Evolutionary conservation across 2,329 filamentous ascomycete genomes (phyloP).

Genomic region (Penicillium sp.): DNA sequence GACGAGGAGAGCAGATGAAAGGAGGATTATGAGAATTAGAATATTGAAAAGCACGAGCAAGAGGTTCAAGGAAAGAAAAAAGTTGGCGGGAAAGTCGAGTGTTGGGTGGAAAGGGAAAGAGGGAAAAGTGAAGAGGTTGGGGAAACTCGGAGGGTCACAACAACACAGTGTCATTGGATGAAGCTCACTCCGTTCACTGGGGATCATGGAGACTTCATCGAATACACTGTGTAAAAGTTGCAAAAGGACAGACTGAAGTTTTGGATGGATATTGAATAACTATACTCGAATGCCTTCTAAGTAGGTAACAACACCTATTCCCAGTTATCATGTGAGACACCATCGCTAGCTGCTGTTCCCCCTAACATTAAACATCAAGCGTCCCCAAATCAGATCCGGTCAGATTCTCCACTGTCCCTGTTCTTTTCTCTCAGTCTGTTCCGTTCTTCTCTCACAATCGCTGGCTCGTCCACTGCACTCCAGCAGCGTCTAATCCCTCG

Average conservation of each 20-base stretch:
- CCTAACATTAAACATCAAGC: background rate
- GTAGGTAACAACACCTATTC: background rate
- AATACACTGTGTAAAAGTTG: background rate
- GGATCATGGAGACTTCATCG: background rate
- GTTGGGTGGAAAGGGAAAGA: background rate
- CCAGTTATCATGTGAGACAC: background rate
- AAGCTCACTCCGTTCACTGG: background rate
- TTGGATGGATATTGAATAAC: background rate
- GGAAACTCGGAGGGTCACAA: constrained; percentile 6
- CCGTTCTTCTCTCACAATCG: constrained; percentile 36
- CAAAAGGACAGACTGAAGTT: background rate
- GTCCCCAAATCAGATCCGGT: background rate
- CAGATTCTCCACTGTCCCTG: constrained; percentile 1
- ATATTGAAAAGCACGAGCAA: background rate
- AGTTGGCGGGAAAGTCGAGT: background rate
- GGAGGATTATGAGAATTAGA: background rate
- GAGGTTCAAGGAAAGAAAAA: background rate
- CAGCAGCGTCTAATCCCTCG: constrained; percentile 59
- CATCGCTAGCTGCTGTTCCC: constrained; percentile 1
- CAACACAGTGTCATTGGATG: constrained; percentile 9
- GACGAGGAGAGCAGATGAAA: background rate
- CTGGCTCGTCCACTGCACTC: constrained; percentile 53
- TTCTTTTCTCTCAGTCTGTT: background rate
- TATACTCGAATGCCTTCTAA: background rate
- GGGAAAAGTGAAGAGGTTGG: constrained; percentile 8